These are phyloP conservation scores for Botrytis medusae DNA, from an alignment of 2,329 filamentous ascomycete species.

Conservation along the genomic window DNA sequence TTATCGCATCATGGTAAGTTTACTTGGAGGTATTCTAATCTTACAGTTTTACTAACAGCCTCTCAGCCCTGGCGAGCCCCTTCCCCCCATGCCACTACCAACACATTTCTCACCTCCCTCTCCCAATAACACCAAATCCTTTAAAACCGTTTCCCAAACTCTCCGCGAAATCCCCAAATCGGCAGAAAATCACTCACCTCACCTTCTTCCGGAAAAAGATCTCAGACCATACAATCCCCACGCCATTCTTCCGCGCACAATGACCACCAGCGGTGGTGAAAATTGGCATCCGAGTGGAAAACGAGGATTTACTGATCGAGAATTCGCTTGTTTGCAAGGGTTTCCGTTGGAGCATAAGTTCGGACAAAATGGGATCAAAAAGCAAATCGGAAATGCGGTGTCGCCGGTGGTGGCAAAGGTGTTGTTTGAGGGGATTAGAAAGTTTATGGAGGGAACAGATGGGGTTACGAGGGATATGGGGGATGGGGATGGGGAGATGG, in stretches of 20 bases:
- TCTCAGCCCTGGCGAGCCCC: conserved; percentile 63
- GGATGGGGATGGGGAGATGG: background rate
- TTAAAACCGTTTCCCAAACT: conserved; percentile 46
- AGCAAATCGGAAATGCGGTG: conserved; percentile 79
- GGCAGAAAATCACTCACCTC: conserved; percentile 43
- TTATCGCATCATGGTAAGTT: conserved; percentile 51
- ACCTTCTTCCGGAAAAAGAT: conserved; percentile 17
- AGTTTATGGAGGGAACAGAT: conserved; percentile 38
- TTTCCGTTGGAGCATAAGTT: conserved; percentile 66
- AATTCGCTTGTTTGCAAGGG: conserved; percentile 67
- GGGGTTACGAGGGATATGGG: conserved; percentile 36
- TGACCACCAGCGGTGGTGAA: conserved; percentile 63
- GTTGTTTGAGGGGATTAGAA: conserved; percentile 43
- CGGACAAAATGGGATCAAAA: conserved; percentile 45
- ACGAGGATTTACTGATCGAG: conserved; percentile 61
- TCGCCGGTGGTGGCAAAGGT: conserved; percentile 58
- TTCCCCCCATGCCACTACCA: conserved; percentile 63
- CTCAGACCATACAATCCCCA: conserved; percentile 48
- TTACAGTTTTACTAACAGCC: conserved; percentile 10
- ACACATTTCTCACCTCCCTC: conserved; percentile 53
- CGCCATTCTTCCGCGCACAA: conserved; percentile 52
- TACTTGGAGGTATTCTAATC: background rate
- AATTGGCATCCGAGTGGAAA: conserved; percentile 66
- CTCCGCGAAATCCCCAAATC: conserved; percentile 32
- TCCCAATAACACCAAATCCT: conserved; percentile 38